Evolutionary conservation across 768 basidiomycete genomes (phyloP), one percentile per base, ranked within the genome.

Genomic region (Crassisporium funariophilum): DNA sequence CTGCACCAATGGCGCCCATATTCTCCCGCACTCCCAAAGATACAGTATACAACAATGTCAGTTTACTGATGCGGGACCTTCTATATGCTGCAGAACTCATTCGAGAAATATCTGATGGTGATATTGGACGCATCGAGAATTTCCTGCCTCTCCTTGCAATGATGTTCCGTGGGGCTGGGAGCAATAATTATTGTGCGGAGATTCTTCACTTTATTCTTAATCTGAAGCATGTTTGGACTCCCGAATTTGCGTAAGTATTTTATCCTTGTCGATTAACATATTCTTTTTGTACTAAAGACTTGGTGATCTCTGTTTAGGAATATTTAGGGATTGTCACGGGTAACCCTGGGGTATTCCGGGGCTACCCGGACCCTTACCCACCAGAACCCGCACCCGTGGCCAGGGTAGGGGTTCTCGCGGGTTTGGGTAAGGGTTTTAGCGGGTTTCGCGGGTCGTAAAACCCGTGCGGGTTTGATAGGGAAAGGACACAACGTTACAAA

Each of bases 331-430:
- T 29, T 36, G 15, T 36, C 17, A 19, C 35, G 39, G 39, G 39
- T 41, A 41, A 41, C 39, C 39, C 39, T 25, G 39, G 39, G 39
- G 39, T 41, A 41, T 41, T 41, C 39, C 22, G 16, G 39, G 39
- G 24, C 39, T 22, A 41, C 39, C 39, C 39, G 24, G 39, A 41
- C 39, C 39, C 39, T n/a, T 21, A 41, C 39, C 39, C 20, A 19
- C 7, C 7, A 7, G 21, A 41, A 41, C 39, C 39, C 39, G 16
- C 13, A 41, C 39, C 39, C 39, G 20, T 16, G 21, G 20, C 9
- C 9, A 36, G 35, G 35, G 35, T 36, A 36, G 35, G 35, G 35
- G 35, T 36, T 36, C 6, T 36, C 15, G 35, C 35, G 35, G 12
- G 35, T 36, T 16, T 8, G 35, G 35, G 27, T 29, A 29, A 13